Conservation (phyloP, 441 rosid genomes). For the Sinapis alba region DNA sequence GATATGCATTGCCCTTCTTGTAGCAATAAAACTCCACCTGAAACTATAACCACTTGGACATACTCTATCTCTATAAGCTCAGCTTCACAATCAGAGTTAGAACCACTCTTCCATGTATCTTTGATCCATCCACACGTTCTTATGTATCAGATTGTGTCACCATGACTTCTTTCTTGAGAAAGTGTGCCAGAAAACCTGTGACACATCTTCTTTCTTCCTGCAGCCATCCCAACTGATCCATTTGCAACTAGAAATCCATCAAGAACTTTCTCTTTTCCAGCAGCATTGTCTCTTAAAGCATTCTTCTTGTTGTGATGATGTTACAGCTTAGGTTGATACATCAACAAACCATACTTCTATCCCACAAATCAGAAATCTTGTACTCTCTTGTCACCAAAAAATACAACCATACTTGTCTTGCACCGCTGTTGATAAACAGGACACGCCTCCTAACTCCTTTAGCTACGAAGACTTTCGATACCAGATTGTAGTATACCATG, state of each 20-base stretch:
- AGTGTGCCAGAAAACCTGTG: background rate
- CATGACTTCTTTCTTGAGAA: background rate
- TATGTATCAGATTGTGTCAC: background rate
- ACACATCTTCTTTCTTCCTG: background rate
- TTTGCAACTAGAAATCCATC: background rate
- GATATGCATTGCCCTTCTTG: background rate
- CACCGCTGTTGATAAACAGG: background rate
- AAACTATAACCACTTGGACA: background rate
- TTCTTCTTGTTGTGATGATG: background rate
- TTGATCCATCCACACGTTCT: background rate
- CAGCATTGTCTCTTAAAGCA: background rate
- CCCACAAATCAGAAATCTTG: background rate
- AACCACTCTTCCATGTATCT: background rate
- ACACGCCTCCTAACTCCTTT: background rate
- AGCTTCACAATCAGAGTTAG: background rate
- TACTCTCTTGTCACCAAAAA: background rate
- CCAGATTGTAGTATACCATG: background rate
- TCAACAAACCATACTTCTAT: background rate
- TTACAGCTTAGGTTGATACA: background rate
- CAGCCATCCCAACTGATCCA: background rate
- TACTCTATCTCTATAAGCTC: background rate
- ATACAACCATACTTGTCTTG: background rate
- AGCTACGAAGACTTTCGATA: conserved; percentile 1
- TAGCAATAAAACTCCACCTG: background rate
- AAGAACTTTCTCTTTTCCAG: background rate